Percentiles rank a stretch among this genome's conserved stretches.
Evolutionary conservation across 176 grass and related monocot species (phyloP).

Genomic region (Secale cereale): DNA sequence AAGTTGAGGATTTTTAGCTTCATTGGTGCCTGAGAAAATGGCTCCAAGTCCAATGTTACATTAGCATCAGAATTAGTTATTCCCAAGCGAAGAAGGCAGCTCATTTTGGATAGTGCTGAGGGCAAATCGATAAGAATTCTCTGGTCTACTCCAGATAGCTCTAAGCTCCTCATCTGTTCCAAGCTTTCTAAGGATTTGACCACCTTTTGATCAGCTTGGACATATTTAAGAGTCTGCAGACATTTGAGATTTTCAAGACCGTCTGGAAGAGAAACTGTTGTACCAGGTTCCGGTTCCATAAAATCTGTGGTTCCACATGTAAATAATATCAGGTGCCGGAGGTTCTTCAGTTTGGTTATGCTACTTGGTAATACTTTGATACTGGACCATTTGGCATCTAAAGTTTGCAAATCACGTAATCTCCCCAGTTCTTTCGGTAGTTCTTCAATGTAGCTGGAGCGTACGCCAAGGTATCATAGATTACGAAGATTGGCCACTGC

Average conservation of each 20-base stretch:
- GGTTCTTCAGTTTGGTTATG: background rate
- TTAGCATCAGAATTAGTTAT: background rate
- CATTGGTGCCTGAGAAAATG: background rate
- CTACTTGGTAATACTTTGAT: conserved; percentile 11
- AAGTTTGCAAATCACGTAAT: conserved; percentile 11
- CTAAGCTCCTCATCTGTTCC: conserved; percentile 26
- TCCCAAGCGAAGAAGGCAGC: conserved; percentile 7
- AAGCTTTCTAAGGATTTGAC: background rate
- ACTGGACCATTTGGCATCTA: conserved; percentile 27
- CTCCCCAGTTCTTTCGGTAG: conserved; percentile 10
- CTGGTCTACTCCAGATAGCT: background rate
- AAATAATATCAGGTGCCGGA: conserved; percentile 31
- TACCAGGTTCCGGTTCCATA: background rate
- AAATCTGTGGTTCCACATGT: background rate
- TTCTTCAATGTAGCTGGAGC: background rate
- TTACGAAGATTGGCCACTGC: conserved; percentile 16
- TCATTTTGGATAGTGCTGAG: conserved; percentile 21
- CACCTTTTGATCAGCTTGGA: background rate
- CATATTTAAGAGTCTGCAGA: conserved; percentile 37
- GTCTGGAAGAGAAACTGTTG: background rate
- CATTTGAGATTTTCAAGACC: background rate
- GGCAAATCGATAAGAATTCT: background rate
- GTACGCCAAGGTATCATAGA: conserved; percentile 9
- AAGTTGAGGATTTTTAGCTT: conserved; percentile 23
- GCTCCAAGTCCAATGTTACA: background rate